Evolutionary conservation across 2,329 filamentous ascomycete species (phyloP).

Genomic region (Claviceps sp.): DNA sequence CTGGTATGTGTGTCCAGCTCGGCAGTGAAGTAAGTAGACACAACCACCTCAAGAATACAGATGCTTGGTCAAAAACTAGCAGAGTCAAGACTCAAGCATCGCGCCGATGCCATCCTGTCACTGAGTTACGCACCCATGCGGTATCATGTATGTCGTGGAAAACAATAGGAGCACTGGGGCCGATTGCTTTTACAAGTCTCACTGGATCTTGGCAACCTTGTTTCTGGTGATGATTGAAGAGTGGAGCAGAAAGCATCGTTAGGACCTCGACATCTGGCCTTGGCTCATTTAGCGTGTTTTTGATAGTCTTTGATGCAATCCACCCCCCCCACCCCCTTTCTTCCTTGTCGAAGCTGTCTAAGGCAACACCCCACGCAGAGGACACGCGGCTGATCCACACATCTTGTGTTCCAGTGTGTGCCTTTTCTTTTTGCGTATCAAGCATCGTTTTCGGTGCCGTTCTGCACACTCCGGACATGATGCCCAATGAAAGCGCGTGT

Average conservation of each 20-base stretch:
- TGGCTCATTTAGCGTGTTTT: slow-evolving; percentile 1
- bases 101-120: not conserved
- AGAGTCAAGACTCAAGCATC: not conserved
- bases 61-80: not conserved
- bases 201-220: not conserved
- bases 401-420: not conserved
- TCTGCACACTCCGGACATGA: not conserved
- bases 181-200: not conserved
- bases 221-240: not conserved
- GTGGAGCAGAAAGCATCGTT: slow-evolving; percentile 1
- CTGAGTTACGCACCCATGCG: not conserved
- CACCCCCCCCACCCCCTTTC: not conserved
- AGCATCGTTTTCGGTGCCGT: not conserved
- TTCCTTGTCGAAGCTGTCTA: not conserved
- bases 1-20: not conserved
- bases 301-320: not conserved
- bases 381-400: slow-evolving; percentile 3
- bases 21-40: too few relatives aligned
- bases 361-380: slow-evolving; percentile 2
- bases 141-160: not conserved
- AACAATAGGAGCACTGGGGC: not conserved
- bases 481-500: not conserved
- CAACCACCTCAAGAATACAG: too few relatives aligned
- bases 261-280: not conserved
- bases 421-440: not conserved